These are phyloP conservation scores for Backusella tarrabulga DNA, from an alignment of 192 early-diverging fungal species.

Conservation along the genomic window DNA sequence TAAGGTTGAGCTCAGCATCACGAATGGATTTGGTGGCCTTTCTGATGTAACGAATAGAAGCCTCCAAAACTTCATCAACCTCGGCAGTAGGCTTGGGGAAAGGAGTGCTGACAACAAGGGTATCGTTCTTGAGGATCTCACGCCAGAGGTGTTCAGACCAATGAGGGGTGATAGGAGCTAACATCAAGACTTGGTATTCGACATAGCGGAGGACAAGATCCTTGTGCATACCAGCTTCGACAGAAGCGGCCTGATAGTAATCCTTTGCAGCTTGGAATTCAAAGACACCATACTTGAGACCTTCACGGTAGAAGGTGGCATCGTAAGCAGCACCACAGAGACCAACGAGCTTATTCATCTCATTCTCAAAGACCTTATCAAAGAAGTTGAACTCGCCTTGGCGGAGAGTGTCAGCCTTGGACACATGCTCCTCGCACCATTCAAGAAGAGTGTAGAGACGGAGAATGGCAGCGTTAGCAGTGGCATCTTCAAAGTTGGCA, in stretches of 20 bases:
- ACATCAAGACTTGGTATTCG: constrained; percentile 77
- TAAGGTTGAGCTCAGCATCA: constrained; percentile 69
- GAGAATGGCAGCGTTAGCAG: constrained; percentile 94
- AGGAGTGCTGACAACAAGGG: constrained; percentile 59
- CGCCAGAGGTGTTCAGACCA: constrained; percentile 93
- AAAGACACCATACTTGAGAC: constrained; percentile 87
- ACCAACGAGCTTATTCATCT: constrained; percentile 77
- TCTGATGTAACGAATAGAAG: constrained; percentile 79
- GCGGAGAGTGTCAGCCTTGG: constrained; percentile 45
- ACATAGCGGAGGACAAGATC: constrained; percentile 84
- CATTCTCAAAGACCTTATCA: constrained; percentile 89
- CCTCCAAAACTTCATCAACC: constrained; percentile 71
- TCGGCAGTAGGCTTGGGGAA: constrained; percentile 52
- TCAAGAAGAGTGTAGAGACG: constrained; percentile 87
- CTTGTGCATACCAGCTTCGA: constrained; percentile 78
- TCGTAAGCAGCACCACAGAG: constrained; percentile 73
- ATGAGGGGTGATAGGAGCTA: constrained; percentile 91
- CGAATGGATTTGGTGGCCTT: constrained; percentile 73
- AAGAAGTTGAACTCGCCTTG: constrained; percentile 64
- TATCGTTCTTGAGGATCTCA: constrained; percentile 70
- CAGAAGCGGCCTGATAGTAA: constrained; percentile 76
- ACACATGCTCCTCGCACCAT: constrained; percentile 77
- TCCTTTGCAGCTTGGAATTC: constrained; percentile 85
- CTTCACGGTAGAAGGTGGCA: constrained; percentile 87
- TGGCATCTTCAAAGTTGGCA: constrained; percentile 96